Base-by-base conservation (phyloP, 257 asterid genomes). In the Fraxinus quadrangulata region DNA sequence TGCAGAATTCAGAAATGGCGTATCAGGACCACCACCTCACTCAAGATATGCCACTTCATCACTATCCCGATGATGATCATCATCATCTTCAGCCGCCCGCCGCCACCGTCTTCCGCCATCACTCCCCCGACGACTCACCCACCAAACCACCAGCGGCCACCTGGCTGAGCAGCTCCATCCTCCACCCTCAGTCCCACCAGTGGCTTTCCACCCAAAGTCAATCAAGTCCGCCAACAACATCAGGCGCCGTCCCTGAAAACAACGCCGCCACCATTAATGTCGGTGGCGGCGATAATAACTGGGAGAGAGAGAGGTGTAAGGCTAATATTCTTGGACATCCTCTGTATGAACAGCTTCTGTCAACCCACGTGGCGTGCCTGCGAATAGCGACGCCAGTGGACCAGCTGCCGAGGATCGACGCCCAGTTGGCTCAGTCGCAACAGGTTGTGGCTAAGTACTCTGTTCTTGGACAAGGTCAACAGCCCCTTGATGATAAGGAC, bases 301-400 rank as follows among this genome's bases (percentile, higher is more conserved):
- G 99, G 99, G 97, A 89, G 86, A 87, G 92, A 40, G 98, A 88
- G 37, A 94, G 78, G 88, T 90, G 94, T 82, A 94, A 94, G 83
- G 97, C 93, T 33, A 98, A 95, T 82, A 88, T 95, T 21, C 75
- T 95, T 36, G 83, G 72, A 80, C 99, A 95, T 80, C 98, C 99
- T 0, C 59, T 92, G 70, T 94, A 94, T 45, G 99, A 94, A 24
- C 95, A 94, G 88, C 82, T 94, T 11, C 80, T 94, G 78, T 90
- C 97, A 81, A 97, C 97, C 30, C 99, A 94, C 79, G 97, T 94
- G 11, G 84, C 97, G 31, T 94, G 99, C 87, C 88, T 94, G 81
- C 90, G 99, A 19, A 94, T 94, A 51, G 97, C 99, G 0, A 94
- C 99, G 13, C 99, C 99, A 77, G 99, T 94, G 30, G 99, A 94